Base-by-base conservation (phyloP, 1,284 basidiomycete species). In the Melampsora americana region DNA sequence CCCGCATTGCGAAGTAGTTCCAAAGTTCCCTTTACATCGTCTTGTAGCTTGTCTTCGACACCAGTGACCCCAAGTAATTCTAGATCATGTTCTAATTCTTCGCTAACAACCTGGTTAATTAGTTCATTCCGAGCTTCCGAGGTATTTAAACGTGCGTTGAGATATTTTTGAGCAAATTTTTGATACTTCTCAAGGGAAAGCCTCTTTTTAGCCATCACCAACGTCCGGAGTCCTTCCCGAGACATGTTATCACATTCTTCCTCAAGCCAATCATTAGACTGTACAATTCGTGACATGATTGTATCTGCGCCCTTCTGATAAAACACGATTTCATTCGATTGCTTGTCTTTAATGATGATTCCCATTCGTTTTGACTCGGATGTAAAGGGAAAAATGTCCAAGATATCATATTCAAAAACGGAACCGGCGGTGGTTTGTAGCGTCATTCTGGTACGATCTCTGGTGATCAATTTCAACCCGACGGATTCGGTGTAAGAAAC, bases 191-290 rank as follows among this genome's bases (percentile, higher is more conserved):
- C 88, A 12, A 87, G 83, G 2, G 87, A 88, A 14, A 99, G 84
- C 46, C 88, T 85, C 81, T 93, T 94, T 46, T 92, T 86, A 5
- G 90, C 96, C 81, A 99, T 88, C 23, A 99, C 96, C 35, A 99
- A 87, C 18, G 96, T 99, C 5, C 96, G 87, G 68, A 99, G 83
- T 0, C 96, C 96, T 80, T 99, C 96, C 26, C 96, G 86, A 0
- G 95, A 95, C 95, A 99, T 99, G 82, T 99, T 99, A 14, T 91
- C 95, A 18, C 91, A 94, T 83, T 99, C 96, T 82, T 99, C 96
- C 79, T 99, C 96, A 0, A 99, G 86, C 96, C 96, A 99, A 84
- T 99, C 96, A 81, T 98, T 98, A 79, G 92, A 89, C 81, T 93
- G 92, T 26, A 99, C 95, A 74, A 99, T 94, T 79, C 86, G 88